These are phyloP conservation scores for Dactylella cylindrospora DNA, from an alignment of 2,329 filamentous ascomycete genomes.

Conservation along the genomic window DNA sequence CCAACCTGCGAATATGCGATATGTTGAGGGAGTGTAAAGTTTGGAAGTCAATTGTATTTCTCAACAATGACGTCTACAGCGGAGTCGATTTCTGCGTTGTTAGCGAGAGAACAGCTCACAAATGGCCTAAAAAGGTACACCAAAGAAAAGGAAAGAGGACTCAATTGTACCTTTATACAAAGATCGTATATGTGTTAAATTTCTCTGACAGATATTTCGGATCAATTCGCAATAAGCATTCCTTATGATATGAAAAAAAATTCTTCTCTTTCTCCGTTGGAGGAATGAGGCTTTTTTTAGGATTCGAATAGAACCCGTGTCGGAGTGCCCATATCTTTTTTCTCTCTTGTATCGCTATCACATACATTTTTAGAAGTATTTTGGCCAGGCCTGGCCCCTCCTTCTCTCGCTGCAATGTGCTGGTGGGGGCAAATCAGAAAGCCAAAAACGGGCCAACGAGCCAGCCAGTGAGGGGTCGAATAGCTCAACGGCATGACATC, in stretches of 20 bases:
- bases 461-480: background rate
- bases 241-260: background rate
- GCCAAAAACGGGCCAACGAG: background rate
- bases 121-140: background rate
- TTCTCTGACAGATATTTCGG: background rate
- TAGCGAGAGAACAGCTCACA: background rate
- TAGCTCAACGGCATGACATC: slow-evolving; percentile 7
- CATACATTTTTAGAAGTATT: too few species aligned
- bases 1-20: background rate
- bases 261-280: background rate
- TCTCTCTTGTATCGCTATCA: too few species aligned
- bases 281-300: slow-evolving; percentile 28
- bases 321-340: too few species aligned
- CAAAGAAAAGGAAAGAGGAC: background rate
- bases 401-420: too few species aligned
- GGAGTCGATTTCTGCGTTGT: too few species aligned
- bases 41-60: slow-evolving; percentile 1
- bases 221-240: background rate
- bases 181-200: too few species aligned
- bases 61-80: slow-evolving; percentile 34
- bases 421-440: too few species aligned
- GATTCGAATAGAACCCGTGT: slow-evolving; percentile 6
- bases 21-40: background rate
- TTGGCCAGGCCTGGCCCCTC: too few species aligned
- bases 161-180: too few species aligned